phyloP scores from a whole-genome alignment of 495 filamentous ascomycete genomes.

The Choiromyces venosus region DNA sequence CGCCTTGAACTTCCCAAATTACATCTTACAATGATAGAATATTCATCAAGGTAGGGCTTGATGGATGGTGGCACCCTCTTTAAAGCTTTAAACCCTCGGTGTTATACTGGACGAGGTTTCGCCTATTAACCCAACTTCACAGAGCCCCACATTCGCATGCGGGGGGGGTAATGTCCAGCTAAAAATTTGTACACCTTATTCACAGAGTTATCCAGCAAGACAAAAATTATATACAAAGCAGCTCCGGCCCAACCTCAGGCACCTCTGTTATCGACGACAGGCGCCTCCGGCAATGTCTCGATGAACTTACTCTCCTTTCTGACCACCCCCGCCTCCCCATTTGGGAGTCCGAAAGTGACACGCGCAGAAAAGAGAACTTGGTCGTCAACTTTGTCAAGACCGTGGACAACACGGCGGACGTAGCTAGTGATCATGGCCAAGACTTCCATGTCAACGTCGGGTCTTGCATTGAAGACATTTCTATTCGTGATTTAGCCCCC shows the following conservation, averaged over 20 bases:
- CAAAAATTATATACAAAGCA: background rate
- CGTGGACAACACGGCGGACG: slow-evolving; percentile 62
- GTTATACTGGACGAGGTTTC: background rate
- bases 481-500: slow-evolving; percentile 36
- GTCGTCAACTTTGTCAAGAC: slow-evolving; percentile 60
- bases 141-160: background rate
- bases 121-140: background rate
- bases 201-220: background rate
- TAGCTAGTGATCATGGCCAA: slow-evolving; percentile 73
- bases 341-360: slow-evolving; percentile 44
- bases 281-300: background rate
- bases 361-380: slow-evolving; percentile 44
- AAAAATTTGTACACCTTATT: background rate
- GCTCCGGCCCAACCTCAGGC: background rate
- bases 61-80: background rate
- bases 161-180: background rate
- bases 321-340: slow-evolving; percentile 33
- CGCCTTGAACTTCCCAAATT: background rate
- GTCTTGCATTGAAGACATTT: slow-evolving; percentile 75
- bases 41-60: background rate
- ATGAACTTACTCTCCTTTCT: slow-evolving; percentile 12
- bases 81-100: background rate
- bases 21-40: background rate
- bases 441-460: slow-evolving; percentile 63
- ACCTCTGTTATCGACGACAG: background rate